Evolutionary conservation across 108 stramenopile genomes (phyloP), one percentile per base, ranked within the genome.

Genomic region (Pseudonitzschia multistriata): DNA sequence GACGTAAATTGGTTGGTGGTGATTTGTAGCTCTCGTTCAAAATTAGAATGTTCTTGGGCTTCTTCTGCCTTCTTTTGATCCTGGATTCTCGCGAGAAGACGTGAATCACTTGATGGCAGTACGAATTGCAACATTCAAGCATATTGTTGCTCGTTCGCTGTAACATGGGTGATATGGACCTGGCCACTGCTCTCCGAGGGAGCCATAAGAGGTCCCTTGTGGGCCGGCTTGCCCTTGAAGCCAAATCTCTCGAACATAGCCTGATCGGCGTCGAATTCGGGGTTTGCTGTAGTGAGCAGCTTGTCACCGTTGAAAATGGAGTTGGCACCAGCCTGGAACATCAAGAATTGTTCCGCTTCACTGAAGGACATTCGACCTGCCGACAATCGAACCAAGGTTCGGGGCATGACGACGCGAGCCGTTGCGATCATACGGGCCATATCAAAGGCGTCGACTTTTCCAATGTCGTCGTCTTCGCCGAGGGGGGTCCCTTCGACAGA

Each of bases 391-490:
- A 98, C 97, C 97, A 98, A 96, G 47, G 96, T 96, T 22, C 92
- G 87, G 0, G 97, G 97, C 96, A 98, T 97, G 31, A 97, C 94
- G 48, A 97, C 90, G 28, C 97, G 87, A 21, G 97, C 96, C 47
- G 97, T 97, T 57, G 96, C 97, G 76, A 98, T 97, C 97, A 97
- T 96, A 6, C 97, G 86, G 30, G 91, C 91, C 97, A 98, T 98
- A 65, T 97, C 96, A 80, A 96, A 97, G 27, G 89, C 96, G 76
- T 95, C 94, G 24, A 92, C 91, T 35, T 75, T 47, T 53, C 79
- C 85, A 66, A 91, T 91, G 11, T 56, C 75, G 33, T 88, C 92
- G 45, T 89, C 83, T 4, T 59, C 57, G 50, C 94, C 95, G 14
- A 98, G 83, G 28, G 96, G 96, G 29, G 95, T 96, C 40, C 96